phyloP scores from a whole-genome alignment of 805 yeast species.

The Kodamaea nitidulidarum region DNA sequence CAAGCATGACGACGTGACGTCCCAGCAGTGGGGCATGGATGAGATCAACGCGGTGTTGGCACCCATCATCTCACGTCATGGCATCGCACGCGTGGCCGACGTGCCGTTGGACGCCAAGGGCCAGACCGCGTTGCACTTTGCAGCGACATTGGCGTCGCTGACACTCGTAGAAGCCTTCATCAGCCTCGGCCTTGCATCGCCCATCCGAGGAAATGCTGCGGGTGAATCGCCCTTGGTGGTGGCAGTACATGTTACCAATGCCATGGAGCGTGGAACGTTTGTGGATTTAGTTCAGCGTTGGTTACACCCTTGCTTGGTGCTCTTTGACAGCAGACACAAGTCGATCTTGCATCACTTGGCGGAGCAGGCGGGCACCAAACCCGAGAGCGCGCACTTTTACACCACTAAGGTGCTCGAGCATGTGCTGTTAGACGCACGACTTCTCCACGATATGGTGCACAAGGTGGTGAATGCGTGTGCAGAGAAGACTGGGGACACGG shows the following conservation, averaged over 20 bases:
- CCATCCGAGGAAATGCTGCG: conserved; percentile 34
- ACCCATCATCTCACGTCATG: conserved; percentile 17
- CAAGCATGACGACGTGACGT: conserved; percentile 24
- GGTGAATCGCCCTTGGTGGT: conserved; percentile 51
- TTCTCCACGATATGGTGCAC: conserved; percentile 17
- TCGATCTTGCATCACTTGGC: conserved; percentile 87
- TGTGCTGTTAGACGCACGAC: conserved; percentile 21
- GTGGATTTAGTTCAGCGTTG: conserved; percentile 57
- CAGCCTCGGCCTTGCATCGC: conserved; percentile 32
- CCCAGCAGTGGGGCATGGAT: background rate
- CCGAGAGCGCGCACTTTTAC: conserved; percentile 34
- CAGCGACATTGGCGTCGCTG: conserved; percentile 37
- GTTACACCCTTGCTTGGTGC: conserved; percentile 57
- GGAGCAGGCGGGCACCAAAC: conserved; percentile 31
- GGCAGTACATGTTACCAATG: conserved; percentile 78
- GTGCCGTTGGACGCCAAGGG: conserved; percentile 38
- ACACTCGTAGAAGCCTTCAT: conserved; percentile 33
- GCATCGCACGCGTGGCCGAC: conserved; percentile 18
- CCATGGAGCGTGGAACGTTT: conserved; percentile 76
- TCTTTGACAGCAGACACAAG: conserved; percentile 59
- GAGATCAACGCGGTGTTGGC: conserved; percentile 26
- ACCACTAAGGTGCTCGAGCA: conserved; percentile 31
- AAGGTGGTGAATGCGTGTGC: conserved; percentile 33
- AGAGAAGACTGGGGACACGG: conserved; percentile 34
- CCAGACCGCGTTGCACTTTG: conserved; percentile 42